phyloP scores from a whole-genome alignment of 2,329 filamentous ascomycete genomes.

The Chrysosporium keratinophilum region DNA sequence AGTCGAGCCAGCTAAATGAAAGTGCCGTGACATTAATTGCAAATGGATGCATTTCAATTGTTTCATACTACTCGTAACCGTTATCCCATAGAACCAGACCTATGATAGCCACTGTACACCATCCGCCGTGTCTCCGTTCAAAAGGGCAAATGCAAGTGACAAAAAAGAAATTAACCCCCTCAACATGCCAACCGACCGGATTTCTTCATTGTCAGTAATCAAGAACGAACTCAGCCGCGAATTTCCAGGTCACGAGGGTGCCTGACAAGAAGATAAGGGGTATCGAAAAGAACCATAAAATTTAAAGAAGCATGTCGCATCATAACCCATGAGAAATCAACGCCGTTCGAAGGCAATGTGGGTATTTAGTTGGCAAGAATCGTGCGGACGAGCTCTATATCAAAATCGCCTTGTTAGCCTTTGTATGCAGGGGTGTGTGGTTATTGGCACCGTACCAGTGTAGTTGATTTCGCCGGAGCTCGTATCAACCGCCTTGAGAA shows the following conservation, averaged over 20 bases:
- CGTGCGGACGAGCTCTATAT: constrained; percentile 66
- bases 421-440: background rate
- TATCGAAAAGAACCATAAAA: background rate
- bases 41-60: background rate
- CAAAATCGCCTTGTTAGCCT: constrained; percentile 14
- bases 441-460: constrained; percentile 53
- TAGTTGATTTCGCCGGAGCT: constrained; percentile 97
- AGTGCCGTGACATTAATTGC: background rate
- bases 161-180: constrained; percentile 1
- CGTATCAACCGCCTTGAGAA: constrained; percentile 95
- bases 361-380: constrained; percentile 66
- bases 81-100: constrained; percentile 10
- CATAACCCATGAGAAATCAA: constrained; percentile 10
- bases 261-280: background rate
- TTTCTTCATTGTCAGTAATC: background rate
- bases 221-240: background rate
- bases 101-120: constrained; percentile 6
- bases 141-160: constrained; percentile 4
- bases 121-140: constrained; percentile 2
- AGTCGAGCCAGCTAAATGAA: background rate
- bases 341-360: constrained; percentile 16
- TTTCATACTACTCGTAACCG: background rate
- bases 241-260: background rate
- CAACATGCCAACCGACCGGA: background rate
- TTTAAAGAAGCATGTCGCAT: constrained; percentile 13